A percentile compares a stretch with the other conserved stretches of the same genome.
Evolutionary conservation across 2,329 filamentous ascomycete genomes (phyloP).

Genomic region (Gnomoniopsis sp.): DNA sequence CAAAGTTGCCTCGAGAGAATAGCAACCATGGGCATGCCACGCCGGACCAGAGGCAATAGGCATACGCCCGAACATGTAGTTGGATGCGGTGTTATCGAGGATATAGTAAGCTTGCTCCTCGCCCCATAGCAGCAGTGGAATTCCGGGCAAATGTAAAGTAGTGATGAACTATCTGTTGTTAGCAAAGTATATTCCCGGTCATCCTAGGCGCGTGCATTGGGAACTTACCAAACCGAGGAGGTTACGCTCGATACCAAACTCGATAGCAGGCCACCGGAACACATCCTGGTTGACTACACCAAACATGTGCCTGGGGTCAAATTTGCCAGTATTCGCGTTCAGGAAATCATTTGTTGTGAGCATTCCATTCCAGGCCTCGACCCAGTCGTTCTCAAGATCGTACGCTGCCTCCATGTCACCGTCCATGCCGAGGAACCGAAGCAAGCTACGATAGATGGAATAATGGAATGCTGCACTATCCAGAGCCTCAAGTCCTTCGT

Average conservation of each 20-base stretch:
- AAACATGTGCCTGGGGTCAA: conserved; percentile 63
- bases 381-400: conserved; percentile 34
- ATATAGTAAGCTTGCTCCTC: conserved; percentile 65
- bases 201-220: not conserved
- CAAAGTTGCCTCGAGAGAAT: conserved; percentile 51
- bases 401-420: conserved; percentile 29
- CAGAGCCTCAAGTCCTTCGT: conserved; percentile 46
- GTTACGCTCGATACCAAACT: conserved; percentile 53
- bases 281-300: conserved; percentile 65
- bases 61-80: conserved; percentile 64
- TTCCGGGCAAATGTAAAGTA: conserved; percentile 38
- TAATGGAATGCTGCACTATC: conserved; percentile 43
- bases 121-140: conserved; percentile 52
- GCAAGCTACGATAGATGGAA: conserved; percentile 27
- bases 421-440: conserved; percentile 30
- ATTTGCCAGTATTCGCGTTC: conserved; percentile 57
- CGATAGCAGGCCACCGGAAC: conserved; percentile 59
- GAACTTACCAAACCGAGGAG: conserved; percentile 38
- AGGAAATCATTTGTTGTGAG: conserved; percentile 56
- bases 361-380: conserved; percentile 53
- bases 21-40: conserved; percentile 65
- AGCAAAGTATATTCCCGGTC: not conserved
- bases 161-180: conserved; percentile 49
- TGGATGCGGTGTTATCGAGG: conserved; percentile 59
- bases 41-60: conserved; percentile 59